These are phyloP conservation scores for Leccinum truebloodii DNA, from an alignment of 768 basidiomycete species.

Conservation along the genomic window DNA sequence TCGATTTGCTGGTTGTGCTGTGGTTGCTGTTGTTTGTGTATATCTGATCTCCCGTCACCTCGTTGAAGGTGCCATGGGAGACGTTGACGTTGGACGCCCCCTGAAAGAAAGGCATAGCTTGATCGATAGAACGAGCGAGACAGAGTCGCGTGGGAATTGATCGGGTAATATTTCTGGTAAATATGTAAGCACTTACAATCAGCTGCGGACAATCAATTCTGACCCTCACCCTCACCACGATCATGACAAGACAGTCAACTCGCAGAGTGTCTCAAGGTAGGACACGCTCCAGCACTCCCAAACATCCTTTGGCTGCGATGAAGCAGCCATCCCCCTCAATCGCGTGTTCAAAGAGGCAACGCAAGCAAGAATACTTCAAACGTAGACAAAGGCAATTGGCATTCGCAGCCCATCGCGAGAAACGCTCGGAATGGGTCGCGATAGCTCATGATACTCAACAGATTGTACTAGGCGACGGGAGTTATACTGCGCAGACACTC, in stretches of 20 bases:
- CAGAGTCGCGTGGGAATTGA: neutral
- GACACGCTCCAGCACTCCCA: constrained; percentile 27
- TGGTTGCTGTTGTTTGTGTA: constrained; percentile 21
- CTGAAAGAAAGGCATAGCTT: constrained; percentile 30
- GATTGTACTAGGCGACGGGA: constrained; percentile 42
- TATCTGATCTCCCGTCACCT: constrained; percentile 23
- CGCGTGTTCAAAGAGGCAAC: constrained; percentile 21
- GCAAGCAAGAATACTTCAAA: constrained; percentile 23
- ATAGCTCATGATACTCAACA: constrained; percentile 38
- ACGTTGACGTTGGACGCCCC: constrained; percentile 17
- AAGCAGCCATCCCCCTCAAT: constrained; percentile 25
- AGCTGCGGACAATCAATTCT: neutral
- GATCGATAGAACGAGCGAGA: neutral
- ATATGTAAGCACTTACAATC: neutral
- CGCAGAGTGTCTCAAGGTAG: constrained; percentile 29
- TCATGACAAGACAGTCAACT: constrained; percentile 23
- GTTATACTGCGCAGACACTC: constrained; percentile 37
- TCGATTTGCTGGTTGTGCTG: constrained; percentile 13
- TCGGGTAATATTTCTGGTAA: neutral
- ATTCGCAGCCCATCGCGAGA: constrained; percentile 27
- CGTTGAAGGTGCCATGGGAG: constrained; percentile 22
- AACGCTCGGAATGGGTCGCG: constrained; percentile 33
- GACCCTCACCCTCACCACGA: constrained; percentile 5
- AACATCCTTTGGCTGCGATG: constrained; percentile 23
- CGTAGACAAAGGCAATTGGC: constrained; percentile 20